phyloP scores from a whole-genome alignment of 176 grass and related monocot genomes.

The Luzula sylvatica region DNA sequence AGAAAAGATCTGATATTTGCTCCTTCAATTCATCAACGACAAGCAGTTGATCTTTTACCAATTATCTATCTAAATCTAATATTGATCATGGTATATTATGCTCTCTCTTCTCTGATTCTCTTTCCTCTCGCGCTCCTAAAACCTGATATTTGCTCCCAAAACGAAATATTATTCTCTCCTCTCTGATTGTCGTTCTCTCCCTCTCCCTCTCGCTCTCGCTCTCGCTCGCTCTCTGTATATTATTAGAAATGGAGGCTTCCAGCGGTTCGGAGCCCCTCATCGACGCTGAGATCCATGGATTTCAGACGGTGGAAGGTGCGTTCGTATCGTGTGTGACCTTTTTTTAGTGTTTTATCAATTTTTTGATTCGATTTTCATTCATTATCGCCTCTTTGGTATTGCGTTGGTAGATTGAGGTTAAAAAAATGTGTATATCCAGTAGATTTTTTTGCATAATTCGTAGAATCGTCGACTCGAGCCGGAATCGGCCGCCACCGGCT shows the following conservation, averaged over 20 bases:
- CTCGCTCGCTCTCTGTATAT: not conserved
- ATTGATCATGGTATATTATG: not conserved
- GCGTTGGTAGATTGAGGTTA: not conserved
- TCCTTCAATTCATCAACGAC: not conserved
- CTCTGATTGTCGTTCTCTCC: not conserved
- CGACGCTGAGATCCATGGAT: conserved; percentile 82
- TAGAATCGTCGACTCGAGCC: too few relatives aligned
- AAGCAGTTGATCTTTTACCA: conserved; percentile 1
- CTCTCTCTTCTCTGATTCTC: conserved; percentile 9
- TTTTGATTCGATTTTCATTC: not conserved
- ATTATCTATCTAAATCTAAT: too few relatives aligned
- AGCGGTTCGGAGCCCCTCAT: conserved; percentile 26
- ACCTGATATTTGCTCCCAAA: not conserved
- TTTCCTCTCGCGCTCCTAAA: not conserved
- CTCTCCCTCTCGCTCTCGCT: not conserved
- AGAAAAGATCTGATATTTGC: not conserved
- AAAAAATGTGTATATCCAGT: too few relatives aligned
- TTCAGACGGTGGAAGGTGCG: conserved; percentile 53
- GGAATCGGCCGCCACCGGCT: too few relatives aligned
- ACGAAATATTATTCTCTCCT: not conserved
- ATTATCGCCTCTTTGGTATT: conserved; percentile 2
- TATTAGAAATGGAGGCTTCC: conserved; percentile 15
- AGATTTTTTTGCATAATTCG: too few relatives aligned
- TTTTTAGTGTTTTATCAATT: conserved; percentile 5
- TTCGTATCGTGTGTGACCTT: not conserved